Conservation (phyloP, 225 moss, liverwort and hornwort species). For the Bryoerythrophyllum caledonicum region DNA sequence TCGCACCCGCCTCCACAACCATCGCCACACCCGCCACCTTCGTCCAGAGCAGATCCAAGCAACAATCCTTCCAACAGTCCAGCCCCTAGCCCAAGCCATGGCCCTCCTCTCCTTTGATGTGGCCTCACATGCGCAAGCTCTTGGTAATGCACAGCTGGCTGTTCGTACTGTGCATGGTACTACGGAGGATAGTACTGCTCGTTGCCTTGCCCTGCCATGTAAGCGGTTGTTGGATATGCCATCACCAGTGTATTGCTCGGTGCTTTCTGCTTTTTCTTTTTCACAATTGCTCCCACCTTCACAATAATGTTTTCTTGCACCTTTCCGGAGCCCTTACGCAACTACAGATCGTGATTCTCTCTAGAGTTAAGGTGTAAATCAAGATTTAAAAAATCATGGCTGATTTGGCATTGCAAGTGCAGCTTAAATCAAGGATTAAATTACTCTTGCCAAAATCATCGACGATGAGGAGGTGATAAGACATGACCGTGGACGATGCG, state of each 20-base stretch:
- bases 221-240: not conserved
- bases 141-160: not conserved
- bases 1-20: constrained; percentile 15
- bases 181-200: constrained; percentile 4
- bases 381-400: too few species aligned
- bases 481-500: not conserved
- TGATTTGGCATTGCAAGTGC: not conserved
- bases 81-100: not conserved
- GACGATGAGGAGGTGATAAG: constrained; percentile 1
- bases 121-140: not conserved
- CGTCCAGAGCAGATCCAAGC: not conserved
- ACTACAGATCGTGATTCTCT: constrained; percentile 8
- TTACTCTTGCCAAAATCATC: not conserved
- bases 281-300: constrained; percentile 29
- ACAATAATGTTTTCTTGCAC: constrained; percentile 35
- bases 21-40: not conserved
- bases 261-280: not conserved
- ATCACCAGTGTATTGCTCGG: not conserved
- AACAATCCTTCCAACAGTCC: not conserved
- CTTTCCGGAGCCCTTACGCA: constrained; percentile 47
- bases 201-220: not conserved
- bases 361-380: not conserved
- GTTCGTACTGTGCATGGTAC: not conserved
- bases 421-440: not conserved
- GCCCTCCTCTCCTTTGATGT: not conserved